Percentiles rank a stretch among this genome's conserved stretches.
phyloP scores from a whole-genome alignment of 2,329 filamentous ascomycete species.

The Ascochyta viciae-villosae region DNA sequence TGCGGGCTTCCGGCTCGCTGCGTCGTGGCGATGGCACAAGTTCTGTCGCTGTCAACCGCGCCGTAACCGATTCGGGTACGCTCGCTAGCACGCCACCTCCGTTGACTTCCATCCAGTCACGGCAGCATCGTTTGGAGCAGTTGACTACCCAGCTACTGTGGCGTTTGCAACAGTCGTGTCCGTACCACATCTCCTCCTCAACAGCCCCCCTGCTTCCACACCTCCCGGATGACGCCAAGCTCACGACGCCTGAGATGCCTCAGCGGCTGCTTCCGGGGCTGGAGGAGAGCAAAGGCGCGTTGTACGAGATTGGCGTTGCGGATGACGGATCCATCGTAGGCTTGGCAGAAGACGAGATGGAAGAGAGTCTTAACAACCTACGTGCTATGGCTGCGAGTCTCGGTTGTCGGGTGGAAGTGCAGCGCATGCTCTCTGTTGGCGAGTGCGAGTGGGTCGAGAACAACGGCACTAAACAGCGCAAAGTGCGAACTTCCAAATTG shows the following conservation, averaged over 20 bases:
- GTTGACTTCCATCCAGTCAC: slow-evolving; percentile 68
- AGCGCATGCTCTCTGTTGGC: slow-evolving; percentile 83
- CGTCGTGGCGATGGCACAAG: slow-evolving; percentile 50
- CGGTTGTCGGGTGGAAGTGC: slow-evolving; percentile 82
- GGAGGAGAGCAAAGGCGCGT: slow-evolving; percentile 88
- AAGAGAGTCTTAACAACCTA: slow-evolving; percentile 86
- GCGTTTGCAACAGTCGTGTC: slow-evolving; percentile 93
- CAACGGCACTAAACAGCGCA: slow-evolving; percentile 38
- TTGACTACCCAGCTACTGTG: slow-evolving; percentile 94
- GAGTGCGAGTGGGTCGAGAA: slow-evolving; percentile 76
- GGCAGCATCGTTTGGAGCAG: slow-evolving; percentile 85
- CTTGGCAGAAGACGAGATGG: slow-evolving; percentile 86
- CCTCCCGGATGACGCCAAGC: slow-evolving; percentile 72
- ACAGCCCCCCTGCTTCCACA: slow-evolving; percentile 77
- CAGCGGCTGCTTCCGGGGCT: slow-evolving; percentile 72
- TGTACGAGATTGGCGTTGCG: slow-evolving; percentile 96
- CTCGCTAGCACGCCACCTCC: slow-evolving; percentile 47
- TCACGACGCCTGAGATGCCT: slow-evolving; percentile 63
- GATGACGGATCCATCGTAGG: slow-evolving; percentile 93
- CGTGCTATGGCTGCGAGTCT: slow-evolving; percentile 91
- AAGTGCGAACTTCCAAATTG: slow-evolving; percentile 58
- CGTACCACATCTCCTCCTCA: slow-evolving; percentile 82
- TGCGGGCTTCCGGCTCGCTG: slow-evolving; percentile 59
- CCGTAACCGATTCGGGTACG: slow-evolving; percentile 40
- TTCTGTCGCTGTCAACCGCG: slow-evolving; percentile 31